Base-by-base conservation (phyloP, 1,284 basidiomycete genomes). In the Heterobasidion parviporum region DNA sequence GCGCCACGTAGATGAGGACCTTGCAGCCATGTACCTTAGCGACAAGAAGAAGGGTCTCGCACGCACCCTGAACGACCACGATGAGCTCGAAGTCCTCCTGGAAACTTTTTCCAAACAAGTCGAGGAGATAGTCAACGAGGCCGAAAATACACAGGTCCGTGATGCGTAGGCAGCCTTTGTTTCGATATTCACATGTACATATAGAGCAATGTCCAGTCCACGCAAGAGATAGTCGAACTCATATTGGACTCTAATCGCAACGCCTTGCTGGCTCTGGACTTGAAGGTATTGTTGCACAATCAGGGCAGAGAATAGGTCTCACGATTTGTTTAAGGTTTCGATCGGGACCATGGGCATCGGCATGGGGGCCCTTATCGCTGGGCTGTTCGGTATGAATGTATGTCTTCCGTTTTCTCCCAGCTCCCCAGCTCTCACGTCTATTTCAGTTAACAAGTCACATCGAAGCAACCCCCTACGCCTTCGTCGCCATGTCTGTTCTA, bases 201-300 rank as follows among this genome's bases (percentile, higher is more conserved):
- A 38, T 47, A 94, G 92, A 81, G 78, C 56, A 97, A 97, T 67
- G 92, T 98, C 55, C 88, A 92, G 73, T 94, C 92, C 15, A 98
- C 95, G 0, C 94, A 98, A 74, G 95, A 98, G 70, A 96, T 98
- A 53, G 93, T 97, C 6, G 96, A 99, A 70, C 80, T 99, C 56
- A 95, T 98, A 66, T 80, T 99, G 50, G 96, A 99, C 70, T 92
- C 94, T 56, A 97, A 97, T 72, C 88, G 96, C 50, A 99, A 99
- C 68, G 84, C 90, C 3, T 77, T 99, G 12, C 77, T 98, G 14
- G 92, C 94, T 26, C 78, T 98, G 26, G 96, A 98, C 68, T 78
- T 99, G 51, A 88, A 94, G 76, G 89, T 87, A 26, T 46, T 20
- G 46, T 34, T 56, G 7, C 36, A 50, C 32, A n/a, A 54, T 26